Conservation (phyloP, 495 filamentous ascomycete species). For the Letharia lupina region DNA sequence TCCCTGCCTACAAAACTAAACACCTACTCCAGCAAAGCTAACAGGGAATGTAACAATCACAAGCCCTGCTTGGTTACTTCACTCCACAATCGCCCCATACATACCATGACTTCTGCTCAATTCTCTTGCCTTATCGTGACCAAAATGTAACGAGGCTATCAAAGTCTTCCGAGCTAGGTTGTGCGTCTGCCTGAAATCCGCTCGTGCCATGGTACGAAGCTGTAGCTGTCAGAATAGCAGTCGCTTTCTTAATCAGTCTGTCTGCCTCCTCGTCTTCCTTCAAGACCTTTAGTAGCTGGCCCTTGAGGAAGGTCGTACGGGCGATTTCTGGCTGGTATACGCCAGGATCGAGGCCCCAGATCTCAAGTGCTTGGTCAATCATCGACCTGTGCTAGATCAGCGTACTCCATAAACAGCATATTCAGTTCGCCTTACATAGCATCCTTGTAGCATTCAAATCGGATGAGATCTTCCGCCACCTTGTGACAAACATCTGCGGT, state of each 20-base stretch:
- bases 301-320: not conserved
- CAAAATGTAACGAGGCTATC: not conserved
- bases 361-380: not conserved
- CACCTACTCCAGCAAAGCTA: no score
- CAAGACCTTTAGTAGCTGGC: not conserved
- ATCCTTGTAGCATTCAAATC: not conserved
- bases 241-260: not conserved
- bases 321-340: conserved; percentile 1
- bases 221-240: not conserved
- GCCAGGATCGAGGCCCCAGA: not conserved
- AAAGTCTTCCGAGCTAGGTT: not conserved
- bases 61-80: no score
- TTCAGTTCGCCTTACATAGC: not conserved
- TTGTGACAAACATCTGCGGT: conserved; percentile 1
- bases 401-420: not conserved
- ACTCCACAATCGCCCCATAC: no score
- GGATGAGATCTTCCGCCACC: not conserved
- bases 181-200: not conserved
- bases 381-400: not conserved
- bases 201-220: not conserved
- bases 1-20: no score
- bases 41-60: no score
- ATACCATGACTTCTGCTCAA: no score
- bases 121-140: not conserved
- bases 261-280: not conserved